These are phyloP conservation scores for Chlamydomonas incerta DNA, from an alignment of 139 green algal species.

Conservation along the genomic window DNA sequence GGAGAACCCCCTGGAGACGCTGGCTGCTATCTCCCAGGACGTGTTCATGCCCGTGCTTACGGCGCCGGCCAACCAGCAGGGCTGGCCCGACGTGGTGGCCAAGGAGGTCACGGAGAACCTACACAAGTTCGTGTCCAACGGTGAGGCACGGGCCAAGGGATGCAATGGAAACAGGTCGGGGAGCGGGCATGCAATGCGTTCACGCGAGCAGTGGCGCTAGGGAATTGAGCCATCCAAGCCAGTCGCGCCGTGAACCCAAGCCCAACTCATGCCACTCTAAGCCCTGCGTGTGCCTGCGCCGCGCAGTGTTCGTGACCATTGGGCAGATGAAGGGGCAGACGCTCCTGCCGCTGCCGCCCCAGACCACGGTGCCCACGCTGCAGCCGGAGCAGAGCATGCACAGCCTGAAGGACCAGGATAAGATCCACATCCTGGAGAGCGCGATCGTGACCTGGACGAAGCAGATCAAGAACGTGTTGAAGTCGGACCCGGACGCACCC, in stretches of 20 bases:
- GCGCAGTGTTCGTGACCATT: constrained; percentile 82
- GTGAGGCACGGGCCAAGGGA: constrained; percentile 35
- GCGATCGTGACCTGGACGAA: constrained; percentile 89
- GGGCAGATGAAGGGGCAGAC: constrained; percentile 90
- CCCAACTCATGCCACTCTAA: too few relatives aligned
- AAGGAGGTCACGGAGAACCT: constrained; percentile 89
- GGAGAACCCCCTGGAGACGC: constrained; percentile 82
- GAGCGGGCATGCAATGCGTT: too few relatives aligned
- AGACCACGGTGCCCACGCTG: constrained; percentile 46
- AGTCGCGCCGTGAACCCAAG: too few relatives aligned
- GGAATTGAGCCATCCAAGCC: too few relatives aligned
- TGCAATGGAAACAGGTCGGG: not conserved
- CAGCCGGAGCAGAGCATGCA: constrained; percentile 48
- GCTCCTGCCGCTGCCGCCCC: constrained; percentile 84
- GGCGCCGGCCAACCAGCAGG: constrained; percentile 80
- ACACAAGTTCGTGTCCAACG: constrained; percentile 88
- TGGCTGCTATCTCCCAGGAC: constrained; percentile 78
- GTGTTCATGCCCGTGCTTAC: constrained; percentile 91
- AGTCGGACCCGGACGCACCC: constrained; percentile 75
- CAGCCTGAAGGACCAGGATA: constrained; percentile 79
- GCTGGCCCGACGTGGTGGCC: constrained; percentile 87
- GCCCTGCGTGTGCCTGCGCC: not conserved
- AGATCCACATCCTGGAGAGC: constrained; percentile 90
- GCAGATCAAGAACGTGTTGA: constrained; percentile 94
- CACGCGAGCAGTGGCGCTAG: too few relatives aligned